Conservation (phyloP, 1,139 yeast species). For the Kodamaea fungicola region DNA sequence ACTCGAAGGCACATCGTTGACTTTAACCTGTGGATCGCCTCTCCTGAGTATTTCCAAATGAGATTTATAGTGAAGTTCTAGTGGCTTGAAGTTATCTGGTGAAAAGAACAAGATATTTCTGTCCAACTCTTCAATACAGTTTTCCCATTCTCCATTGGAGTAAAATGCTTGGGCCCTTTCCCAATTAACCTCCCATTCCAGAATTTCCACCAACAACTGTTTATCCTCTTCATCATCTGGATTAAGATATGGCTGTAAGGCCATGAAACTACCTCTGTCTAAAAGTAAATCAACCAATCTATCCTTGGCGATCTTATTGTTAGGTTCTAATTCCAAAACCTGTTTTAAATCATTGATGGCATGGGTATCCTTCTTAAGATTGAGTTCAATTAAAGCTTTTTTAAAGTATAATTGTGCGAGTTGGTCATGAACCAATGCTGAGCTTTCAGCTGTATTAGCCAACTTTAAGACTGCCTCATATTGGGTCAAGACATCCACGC, state of each 20-base stretch:
- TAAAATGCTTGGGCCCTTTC: slow-evolving; percentile 15
- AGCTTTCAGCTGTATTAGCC: slow-evolving; percentile 5
- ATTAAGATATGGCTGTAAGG: slow-evolving; percentile 4
- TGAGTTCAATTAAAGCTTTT: slow-evolving; percentile 52
- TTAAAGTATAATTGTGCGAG: slow-evolving; percentile 45
- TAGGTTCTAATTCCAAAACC: slow-evolving; percentile 39
- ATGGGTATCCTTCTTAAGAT: slow-evolving; percentile 42
- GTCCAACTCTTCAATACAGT: slow-evolving; percentile 21
- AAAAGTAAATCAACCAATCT: slow-evolving; percentile 43
- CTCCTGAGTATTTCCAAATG: slow-evolving; percentile 12
- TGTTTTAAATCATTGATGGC: slow-evolving; percentile 47
- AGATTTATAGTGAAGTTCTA: slow-evolving; percentile 20
- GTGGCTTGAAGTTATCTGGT: slow-evolving; percentile 20
- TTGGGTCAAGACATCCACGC: slow-evolving; percentile 21
- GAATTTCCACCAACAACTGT: slow-evolving; percentile 10
- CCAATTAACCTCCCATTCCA: slow-evolving; percentile 16
- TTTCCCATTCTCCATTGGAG: slow-evolving; percentile 14
- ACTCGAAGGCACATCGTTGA: slow-evolving; percentile 10
- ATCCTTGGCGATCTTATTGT: slow-evolving; percentile 39
- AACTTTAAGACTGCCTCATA: slow-evolving; percentile 21
- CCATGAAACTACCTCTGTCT: slow-evolving; percentile 40
- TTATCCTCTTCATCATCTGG: slow-evolving; percentile 2
- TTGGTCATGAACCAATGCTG: slow-evolving; percentile 4
- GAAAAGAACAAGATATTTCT: slow-evolving; percentile 19
- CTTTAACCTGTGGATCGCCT: slow-evolving; percentile 11